Evolutionary conservation across 2,329 filamentous ascomycete species (phyloP).

Genomic region (Akanthomyces dipterigenus): DNA sequence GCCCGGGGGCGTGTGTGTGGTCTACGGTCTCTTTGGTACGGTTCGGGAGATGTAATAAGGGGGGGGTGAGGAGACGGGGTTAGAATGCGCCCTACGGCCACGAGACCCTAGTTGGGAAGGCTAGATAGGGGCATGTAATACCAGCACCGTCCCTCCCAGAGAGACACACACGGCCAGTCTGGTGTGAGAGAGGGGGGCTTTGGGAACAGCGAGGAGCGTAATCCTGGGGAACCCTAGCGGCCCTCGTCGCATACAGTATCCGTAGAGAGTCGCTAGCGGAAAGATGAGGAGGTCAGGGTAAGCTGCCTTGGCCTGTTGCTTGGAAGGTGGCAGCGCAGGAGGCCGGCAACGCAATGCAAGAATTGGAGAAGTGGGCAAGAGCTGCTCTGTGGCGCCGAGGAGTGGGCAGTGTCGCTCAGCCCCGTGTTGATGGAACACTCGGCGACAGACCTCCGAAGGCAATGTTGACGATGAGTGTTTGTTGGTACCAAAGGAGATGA

Average conservation of each 20-base stretch:
- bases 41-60: background rate
- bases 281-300: background rate
- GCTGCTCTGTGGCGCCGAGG: background rate
- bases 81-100: conserved; percentile 1
- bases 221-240: conserved; percentile 8
- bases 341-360: background rate
- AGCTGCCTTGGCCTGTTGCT: background rate
- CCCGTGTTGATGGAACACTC: background rate
- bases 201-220: background rate
- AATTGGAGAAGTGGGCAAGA: conserved; percentile 4
- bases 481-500: background rate
- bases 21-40: background rate
- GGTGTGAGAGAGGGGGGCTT: background rate
- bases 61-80: background rate
- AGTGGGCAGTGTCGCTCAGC: background rate
- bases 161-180: background rate
- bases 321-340: background rate
- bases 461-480: background rate
- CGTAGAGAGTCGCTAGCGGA: background rate
- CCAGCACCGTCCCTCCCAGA: background rate
- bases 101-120: conserved; percentile 2
- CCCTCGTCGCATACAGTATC: background rate
- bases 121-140: background rate
- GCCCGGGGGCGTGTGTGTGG: background rate
- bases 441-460: background rate